phyloP scores from a whole-genome alignment of 31 red algal species.

The Endocladia muricata region DNA sequence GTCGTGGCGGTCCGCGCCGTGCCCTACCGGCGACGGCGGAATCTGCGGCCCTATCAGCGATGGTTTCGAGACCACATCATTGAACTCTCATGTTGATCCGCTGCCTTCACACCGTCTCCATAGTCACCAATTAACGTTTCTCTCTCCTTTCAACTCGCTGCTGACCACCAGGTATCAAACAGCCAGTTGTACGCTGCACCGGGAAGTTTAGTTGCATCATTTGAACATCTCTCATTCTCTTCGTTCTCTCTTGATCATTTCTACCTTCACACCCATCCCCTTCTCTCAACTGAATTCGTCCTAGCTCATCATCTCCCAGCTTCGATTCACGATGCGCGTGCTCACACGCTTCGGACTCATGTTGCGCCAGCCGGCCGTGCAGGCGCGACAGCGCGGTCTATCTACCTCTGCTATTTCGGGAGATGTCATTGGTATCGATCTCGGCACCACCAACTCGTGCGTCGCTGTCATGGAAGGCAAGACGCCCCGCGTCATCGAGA shows the following conservation, averaged over 20 bases:
- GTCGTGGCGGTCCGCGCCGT: no score
- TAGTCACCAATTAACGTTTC: not conserved
- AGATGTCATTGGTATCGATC: slow-evolving; percentile 98
- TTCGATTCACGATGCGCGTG: slow-evolving; percentile 8
- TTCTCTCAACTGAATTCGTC: not conserved
- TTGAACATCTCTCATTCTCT: no score
- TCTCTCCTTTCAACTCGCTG: not conserved
- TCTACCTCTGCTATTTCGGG: slow-evolving; percentile 83
- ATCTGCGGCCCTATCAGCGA: no score
- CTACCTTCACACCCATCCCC: not conserved
- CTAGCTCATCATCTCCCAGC: not conserved
- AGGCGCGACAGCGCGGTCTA: slow-evolving; percentile 30
- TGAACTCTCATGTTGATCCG: no score
- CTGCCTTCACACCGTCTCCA: no score
- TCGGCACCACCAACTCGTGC: slow-evolving; percentile 99
- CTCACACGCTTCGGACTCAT: slow-evolving; percentile 46
- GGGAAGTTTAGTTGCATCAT: no score
- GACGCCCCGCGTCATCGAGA: slow-evolving; percentile 87
- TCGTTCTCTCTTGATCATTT: no score
- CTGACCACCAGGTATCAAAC: no score
- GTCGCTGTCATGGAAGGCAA: slow-evolving; percentile 96
- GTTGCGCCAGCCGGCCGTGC: slow-evolving; percentile 27
- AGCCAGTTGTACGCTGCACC: no score
- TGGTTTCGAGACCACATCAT: no score
- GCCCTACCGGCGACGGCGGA: no score